Evolutionary conservation across 1,284 basidiomycete genomes (phyloP).

Genomic region (Ustilago xerochloae): DNA sequence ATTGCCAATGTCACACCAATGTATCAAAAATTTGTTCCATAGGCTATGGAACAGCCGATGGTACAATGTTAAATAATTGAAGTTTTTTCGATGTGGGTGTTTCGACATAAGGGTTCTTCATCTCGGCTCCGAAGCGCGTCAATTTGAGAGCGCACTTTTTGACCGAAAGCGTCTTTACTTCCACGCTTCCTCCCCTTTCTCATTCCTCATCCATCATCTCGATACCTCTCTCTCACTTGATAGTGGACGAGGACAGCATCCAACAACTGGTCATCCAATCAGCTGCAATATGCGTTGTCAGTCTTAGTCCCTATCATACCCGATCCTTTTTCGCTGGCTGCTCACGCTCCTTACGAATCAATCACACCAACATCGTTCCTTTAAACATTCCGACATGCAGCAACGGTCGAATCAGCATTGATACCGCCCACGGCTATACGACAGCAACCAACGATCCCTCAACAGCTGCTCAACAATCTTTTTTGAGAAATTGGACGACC

Average conservation of each 20-base stretch:
- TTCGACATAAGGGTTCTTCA: too few relatives aligned
- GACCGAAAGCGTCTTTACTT: background rate
- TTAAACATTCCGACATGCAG: slow-evolving; percentile 13
- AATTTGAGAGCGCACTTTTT: slow-evolving; percentile 15
- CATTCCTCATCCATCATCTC: background rate
- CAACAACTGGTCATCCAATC: too few relatives aligned
- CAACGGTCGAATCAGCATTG: background rate
- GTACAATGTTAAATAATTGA: too few relatives aligned
- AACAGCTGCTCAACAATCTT: background rate
- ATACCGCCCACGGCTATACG: background rate
- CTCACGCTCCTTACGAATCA: background rate
- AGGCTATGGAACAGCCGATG: too few relatives aligned
- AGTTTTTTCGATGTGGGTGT: too few relatives aligned
- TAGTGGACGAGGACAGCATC: too few relatives aligned
- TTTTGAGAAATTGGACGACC: too few relatives aligned
- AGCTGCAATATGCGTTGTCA: background rate
- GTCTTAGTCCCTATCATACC: background rate
- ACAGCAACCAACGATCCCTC: background rate
- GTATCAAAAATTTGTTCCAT: too few relatives aligned
- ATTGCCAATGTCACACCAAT: too few relatives aligned
- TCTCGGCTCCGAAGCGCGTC: slow-evolving; percentile 35
- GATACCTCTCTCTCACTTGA: background rate
- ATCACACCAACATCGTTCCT: too few relatives aligned
- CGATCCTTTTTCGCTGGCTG: background rate
- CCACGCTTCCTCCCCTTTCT: background rate